Base-by-base conservation (phyloP, 306 rosid genomes). In the Ceratonia siliqua region DNA sequence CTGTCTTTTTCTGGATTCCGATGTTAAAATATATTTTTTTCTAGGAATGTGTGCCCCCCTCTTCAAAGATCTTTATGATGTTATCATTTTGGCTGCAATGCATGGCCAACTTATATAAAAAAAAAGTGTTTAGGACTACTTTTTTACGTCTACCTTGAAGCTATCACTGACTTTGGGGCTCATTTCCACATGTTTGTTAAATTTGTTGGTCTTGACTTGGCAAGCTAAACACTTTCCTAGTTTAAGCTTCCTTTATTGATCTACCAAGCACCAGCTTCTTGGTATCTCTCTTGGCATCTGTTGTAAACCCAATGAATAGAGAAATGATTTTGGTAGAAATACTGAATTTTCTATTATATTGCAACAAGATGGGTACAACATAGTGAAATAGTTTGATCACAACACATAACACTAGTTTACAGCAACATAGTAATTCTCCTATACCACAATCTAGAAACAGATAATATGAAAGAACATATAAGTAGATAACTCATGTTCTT, bases 191-290 rank as follows among this genome's bases (percentile, higher is more conserved):
- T 14, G 69, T 43, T 50, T 28, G 24, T 33, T 14, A 22, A n/a
- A 12, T 74, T 58, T 53, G 14, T 62, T 41, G 22, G 46, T 68
- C 80, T 53, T 75, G 48, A 61, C 55, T 24, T 68, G 43, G 67
- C 43, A 55, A 58, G 70, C 64, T 46, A 46, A 57, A 62, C 63
- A 38, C 32, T 25, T 7, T 46, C 56, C 32, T 0, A 53, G n/a
- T 67, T 62, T 71, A 9, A 42, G 63, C 46, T 18, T 45, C 13
- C 59, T 15, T 52, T 33, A 57, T 70, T 36, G n/a, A 35, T 41
- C 24, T 62, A 38, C 32, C 30, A 20, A 48, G n/a, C n/a, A n/a
- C n/a, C n/a, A n/a, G n/a, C 7, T 27, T 70, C 32, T 46, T 74
- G 17, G 74, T 43, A 42, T 54, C 33, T 42, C 52, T 58, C 8